Evolutionary conservation across 2,329 filamentous ascomycete genomes (phyloP), one percentile per base, ranked within the genome.

Genomic region (Aspergillus fumigatus): DNA sequence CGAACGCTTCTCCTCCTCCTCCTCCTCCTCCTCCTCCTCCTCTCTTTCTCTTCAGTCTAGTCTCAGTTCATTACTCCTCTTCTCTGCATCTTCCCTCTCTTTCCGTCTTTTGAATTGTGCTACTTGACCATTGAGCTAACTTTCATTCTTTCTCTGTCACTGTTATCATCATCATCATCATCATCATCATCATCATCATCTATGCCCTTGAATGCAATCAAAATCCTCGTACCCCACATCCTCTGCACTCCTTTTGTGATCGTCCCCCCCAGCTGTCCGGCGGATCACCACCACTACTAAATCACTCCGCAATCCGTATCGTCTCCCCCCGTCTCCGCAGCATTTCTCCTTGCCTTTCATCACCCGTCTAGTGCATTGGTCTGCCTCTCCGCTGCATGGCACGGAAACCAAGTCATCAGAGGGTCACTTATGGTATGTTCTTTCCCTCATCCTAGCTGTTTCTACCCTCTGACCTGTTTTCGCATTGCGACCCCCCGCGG

Each of bases 381-480:
- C 32, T 38, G 60, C 62, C 45, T 25, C 47, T 50, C 61, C 53
- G 50, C 67, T 73, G 72, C 70, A 87, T 87, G 84, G 84, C 84
- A 70, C 86, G 84, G 73, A 88, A 87, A 78, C 82, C 82, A 68
- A 84, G 83, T 72, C 86, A 88, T 63, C 72, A 75, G 74, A 84
- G 84, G 74, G 86, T 88, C 75, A 87, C 84, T 73, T 88, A 88
- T 78, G 85, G 85, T 88, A 69, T 72, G 79, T 75, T 53, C 59
- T 52, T 59, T 53, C 55, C 10, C 17, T 35, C 11, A 10, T 50
- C 21, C 19, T 49, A 27, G 41, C 32, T 55, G 29, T 41, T 23
- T 23, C 21, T 25, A 14, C 11, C 10, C 11, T 19, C 5, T 7
- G 19, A 7, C 10, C 10, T 14, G 14, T 47, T n/a, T n/a, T n/a